Evolutionary conservation across 495 filamentous ascomycete genomes (phyloP).

Genomic region (Penicillium simplicissimum): DNA sequence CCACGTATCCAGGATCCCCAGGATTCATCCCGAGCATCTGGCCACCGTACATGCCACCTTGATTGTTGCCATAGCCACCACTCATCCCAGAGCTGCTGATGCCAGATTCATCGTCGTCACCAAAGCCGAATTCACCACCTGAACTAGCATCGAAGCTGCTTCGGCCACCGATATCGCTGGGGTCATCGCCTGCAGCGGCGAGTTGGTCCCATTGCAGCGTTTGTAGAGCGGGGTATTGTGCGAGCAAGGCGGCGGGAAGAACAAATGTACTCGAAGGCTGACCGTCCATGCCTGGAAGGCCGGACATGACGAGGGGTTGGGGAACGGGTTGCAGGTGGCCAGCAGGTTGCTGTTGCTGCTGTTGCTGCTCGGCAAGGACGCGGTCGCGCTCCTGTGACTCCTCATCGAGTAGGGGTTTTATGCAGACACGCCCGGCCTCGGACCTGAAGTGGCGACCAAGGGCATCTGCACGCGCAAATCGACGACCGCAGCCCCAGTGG

Average conservation of each 20-base stretch:
- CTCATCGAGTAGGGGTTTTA: conserved; percentile 91
- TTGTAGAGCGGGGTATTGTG: conserved; percentile 88
- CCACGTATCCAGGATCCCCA: conserved; percentile 33
- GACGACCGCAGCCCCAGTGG: conserved; percentile 88
- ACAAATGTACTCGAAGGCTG: conserved; percentile 56
- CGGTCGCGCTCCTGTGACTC: conserved; percentile 77
- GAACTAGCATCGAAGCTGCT: conserved; percentile 91
- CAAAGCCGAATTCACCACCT: conserved; percentile 53
- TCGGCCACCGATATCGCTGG: conserved; percentile 73
- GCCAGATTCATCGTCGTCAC: conserved; percentile 50
- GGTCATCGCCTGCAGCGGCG: conserved; percentile 53
- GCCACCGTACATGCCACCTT: conserved; percentile 36
- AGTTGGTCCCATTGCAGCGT: conserved; percentile 76
- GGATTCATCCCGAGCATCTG: conserved; percentile 39
- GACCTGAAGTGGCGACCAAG: conserved; percentile 95
- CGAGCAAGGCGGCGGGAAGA: conserved; percentile 84
- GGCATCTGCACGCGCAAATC: conserved; percentile 94
- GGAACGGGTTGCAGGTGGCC: conserved; percentile 45
- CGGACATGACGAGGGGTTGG: conserved; percentile 45
- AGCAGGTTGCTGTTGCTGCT: conserved; percentile 36
- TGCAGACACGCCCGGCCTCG: conserved; percentile 93
- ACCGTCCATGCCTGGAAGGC: conserved; percentile 42
- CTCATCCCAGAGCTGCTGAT: conserved; percentile 40
- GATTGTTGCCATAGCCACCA: conserved; percentile 35
- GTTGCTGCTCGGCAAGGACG: conserved; percentile 63